Percentiles rank a stretch among this genome's conserved stretches.
Conservation (phyloP, 441 rosid genomes). For the Lepidium campestre region DNA sequence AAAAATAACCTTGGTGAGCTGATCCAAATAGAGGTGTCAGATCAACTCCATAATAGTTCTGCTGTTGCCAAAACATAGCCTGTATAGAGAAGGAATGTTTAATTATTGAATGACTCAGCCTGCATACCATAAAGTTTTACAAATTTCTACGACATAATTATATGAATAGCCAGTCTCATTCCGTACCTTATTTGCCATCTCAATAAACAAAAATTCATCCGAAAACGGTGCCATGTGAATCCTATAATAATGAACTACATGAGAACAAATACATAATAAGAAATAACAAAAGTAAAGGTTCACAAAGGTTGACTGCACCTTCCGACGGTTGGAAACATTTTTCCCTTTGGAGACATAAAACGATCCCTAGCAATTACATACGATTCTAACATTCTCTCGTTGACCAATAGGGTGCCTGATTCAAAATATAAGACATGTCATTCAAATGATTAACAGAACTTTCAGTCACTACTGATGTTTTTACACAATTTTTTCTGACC, state of each 20-base stretch:
- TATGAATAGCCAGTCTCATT: not conserved
- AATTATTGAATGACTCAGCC: not conserved
- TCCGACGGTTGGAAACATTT: constrained; percentile 87
- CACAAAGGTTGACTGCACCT: constrained; percentile 41
- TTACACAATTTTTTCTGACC: not conserved
- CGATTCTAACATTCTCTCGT: constrained; percentile 94
- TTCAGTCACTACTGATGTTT: constrained; percentile 1
- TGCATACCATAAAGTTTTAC: not conserved
- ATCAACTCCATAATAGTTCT: constrained; percentile 83
- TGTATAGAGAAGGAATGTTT: constrained; percentile 24
- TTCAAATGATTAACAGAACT: not conserved
- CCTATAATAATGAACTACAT: constrained; percentile 44
- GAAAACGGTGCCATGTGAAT: constrained; percentile 97
- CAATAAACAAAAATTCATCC: constrained; percentile 84
- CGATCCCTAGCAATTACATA: constrained; percentile 95
- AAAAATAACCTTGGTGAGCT: constrained; percentile 89
- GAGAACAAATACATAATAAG: not conserved
- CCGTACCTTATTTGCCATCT: constrained; percentile 94
- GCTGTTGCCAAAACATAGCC: constrained; percentile 99
- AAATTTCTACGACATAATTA: not conserved
- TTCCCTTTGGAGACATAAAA: constrained; percentile 73
- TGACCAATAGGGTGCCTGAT: constrained; percentile 83
- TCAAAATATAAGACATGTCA: not conserved
- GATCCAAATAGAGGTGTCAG: constrained; percentile 72
- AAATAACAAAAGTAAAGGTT: not conserved